Evolutionary conservation across 2,329 filamentous ascomycete genomes (phyloP).

Genomic region (Nothomitra cinnamomea): DNA sequence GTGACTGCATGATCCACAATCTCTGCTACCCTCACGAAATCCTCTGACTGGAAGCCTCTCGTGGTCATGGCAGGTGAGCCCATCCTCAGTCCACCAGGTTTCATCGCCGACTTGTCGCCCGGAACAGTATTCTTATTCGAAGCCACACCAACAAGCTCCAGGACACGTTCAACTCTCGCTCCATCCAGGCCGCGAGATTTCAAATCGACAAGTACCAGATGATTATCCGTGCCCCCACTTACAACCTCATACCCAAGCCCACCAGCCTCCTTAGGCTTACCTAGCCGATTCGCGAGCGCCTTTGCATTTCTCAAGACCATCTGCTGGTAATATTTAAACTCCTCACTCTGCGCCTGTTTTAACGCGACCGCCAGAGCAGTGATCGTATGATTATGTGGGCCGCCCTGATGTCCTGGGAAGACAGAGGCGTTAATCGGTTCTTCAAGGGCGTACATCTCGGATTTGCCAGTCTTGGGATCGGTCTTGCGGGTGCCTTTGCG

Average conservation of each 20-base stretch:
- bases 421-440: conserved; percentile 88
- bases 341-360: conserved; percentile 75
- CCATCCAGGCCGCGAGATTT: conserved; percentile 81
- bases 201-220: conserved; percentile 82
- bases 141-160: conserved; percentile 89
- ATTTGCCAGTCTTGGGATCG: conserved; percentile 71
- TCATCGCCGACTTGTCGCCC: conserved; percentile 82
- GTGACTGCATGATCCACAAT: conserved; percentile 71
- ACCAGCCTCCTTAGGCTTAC: conserved; percentile 53
- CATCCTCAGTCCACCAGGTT: conserved; percentile 83
- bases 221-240: conserved; percentile 90
- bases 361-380: conserved; percentile 86
- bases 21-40: conserved; percentile 74
- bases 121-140: conserved; percentile 99
- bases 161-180: conserved; percentile 71
- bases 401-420: conserved; percentile 95
- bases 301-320: conserved; percentile 84
- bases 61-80: conserved; percentile 97
- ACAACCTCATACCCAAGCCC: conserved; percentile 78
- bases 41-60: conserved; percentile 72
- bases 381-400: conserved; percentile 98
- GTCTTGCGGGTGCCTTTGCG: conserved; percentile 74
- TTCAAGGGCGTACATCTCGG: conserved; percentile 81
- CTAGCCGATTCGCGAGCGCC: conserved; percentile 55
- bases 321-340: conserved; percentile 86